These are phyloP conservation scores for Linaria vulgaris DNA, from an alignment of 257 asterid genomes.

Conservation along the genomic window DNA sequence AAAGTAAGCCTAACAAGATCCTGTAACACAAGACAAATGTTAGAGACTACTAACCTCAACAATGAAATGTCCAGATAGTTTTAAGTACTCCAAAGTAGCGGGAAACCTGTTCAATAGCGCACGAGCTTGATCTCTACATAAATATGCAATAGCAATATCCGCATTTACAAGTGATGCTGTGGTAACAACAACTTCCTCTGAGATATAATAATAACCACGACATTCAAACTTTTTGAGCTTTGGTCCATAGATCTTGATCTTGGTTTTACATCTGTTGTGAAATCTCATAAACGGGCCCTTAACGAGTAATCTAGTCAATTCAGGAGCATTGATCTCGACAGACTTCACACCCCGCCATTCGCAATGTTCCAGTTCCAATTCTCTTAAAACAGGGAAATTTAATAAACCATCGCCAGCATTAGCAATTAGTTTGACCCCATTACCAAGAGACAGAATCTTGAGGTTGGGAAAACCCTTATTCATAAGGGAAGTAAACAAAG, in stretches of 20 bases:
- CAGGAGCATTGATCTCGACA: constrained; percentile 4
- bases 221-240: background rate
- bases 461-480: background rate
- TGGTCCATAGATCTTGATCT: background rate
- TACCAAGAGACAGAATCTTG: background rate
- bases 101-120: too few relatives aligned
- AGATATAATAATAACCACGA: too few relatives aligned
- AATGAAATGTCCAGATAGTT: too few relatives aligned
- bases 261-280: background rate
- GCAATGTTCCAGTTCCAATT: background rate
- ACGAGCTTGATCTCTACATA: too few relatives aligned
- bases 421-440: background rate
- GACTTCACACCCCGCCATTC: background rate
- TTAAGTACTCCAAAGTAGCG: too few relatives aligned
- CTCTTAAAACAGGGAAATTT: background rate
- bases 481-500: background rate
- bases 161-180: too few relatives aligned
- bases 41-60: too few relatives aligned
- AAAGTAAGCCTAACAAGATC: too few relatives aligned
- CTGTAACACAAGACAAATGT: too few relatives aligned
- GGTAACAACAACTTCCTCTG: too few relatives aligned
- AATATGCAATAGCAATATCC: too few relatives aligned
- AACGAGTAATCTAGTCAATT: background rate
- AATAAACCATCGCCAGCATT: background rate
- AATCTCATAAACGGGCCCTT: background rate